These are phyloP conservation scores for Pythium oligandrum DNA, from an alignment of 352 stramenopile genomes.

Conservation along the genomic window DNA sequence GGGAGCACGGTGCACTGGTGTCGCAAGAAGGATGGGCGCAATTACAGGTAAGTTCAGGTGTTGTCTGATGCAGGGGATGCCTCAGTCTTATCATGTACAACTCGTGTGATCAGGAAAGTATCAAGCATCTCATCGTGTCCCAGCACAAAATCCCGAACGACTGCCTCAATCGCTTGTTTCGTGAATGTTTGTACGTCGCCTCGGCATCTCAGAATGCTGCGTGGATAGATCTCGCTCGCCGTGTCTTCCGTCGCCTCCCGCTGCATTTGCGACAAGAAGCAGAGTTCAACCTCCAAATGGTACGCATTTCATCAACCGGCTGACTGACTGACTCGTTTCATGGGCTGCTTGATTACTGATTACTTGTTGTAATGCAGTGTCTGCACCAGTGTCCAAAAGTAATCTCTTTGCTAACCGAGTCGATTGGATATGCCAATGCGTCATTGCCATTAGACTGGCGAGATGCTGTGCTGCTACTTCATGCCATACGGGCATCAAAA, in stretches of 20 bases:
- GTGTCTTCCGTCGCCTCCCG: constrained; percentile 45
- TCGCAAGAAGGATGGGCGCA: constrained; percentile 39
- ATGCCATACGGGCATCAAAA: constrained; percentile 70
- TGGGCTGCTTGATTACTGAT: neutral
- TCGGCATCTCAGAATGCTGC: constrained; percentile 13
- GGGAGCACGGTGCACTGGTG: constrained; percentile 42
- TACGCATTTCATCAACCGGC: constrained; percentile 11
- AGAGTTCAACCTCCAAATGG: constrained; percentile 80
- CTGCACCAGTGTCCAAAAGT: constrained; percentile 52
- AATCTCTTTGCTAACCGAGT: constrained; percentile 43
- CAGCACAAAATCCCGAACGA: constrained; percentile 2
- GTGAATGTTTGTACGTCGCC: constrained; percentile 53
- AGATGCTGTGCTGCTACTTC: constrained; percentile 65
- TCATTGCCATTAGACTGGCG: constrained; percentile 32
- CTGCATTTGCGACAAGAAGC: constrained; percentile 56
- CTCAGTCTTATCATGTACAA: too few relatives aligned
- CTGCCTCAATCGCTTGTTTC: constrained; percentile 44
- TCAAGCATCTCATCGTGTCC: constrained; percentile 8
- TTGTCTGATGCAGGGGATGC: too few relatives aligned
- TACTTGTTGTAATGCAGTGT: constrained; percentile 21
- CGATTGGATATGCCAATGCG: constrained; percentile 22
- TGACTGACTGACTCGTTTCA: neutral
- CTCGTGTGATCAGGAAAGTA: constrained; percentile 8
- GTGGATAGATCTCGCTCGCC: constrained; percentile 51
- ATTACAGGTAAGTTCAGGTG: constrained; percentile 33